Base-by-base conservation (phyloP, 1,284 basidiomycete species). In the Gymnopus androsaceus region DNA sequence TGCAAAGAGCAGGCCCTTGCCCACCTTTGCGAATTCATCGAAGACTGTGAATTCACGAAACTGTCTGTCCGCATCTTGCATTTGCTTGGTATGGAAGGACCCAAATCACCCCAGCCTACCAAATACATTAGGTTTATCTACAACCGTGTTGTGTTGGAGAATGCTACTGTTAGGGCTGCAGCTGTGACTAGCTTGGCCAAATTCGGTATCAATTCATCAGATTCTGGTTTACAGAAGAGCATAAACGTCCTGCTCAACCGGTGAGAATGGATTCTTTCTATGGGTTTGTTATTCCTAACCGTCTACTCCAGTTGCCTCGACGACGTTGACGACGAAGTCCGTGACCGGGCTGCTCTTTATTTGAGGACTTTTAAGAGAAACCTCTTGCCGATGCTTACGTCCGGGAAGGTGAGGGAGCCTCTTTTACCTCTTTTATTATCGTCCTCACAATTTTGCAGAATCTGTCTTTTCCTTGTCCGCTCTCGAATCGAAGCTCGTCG, bases 91-190 rank as follows among this genome's bases (percentile, higher is more conserved):
- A 83, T 95, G 54, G 97, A 99, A 72, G 97, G 97, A 9, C 97
- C 97, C 47, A 94, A 94, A 72, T 91, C 95, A 50, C 87, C 90
- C 19, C 92, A 98, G 71, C 97, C 97, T 9, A 90, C 95, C 53
- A 99, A 98, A 75, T 99, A 96, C 73, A 99, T 99, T 68, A 91
- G 97, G 46, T 99, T 96, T 79, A 99, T 99, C 68, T 99, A 99
- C 77, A 99, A 99, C 75, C 94, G 97, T 34, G 97, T 99, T 36
- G 95, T 99, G 19, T 79, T 99, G 64, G 97, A 99, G 74, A 99
- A 99, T 66, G 95, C 97, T 12, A 96, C 97, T 50, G 97, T 99
- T 36, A 83, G 97, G 57, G 97, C 97, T 7, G 97, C 97, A 3
- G 97, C 97, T 19, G 96, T 99, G 4, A 83, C 92, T 27, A 93